These are phyloP conservation scores for Rutstroemia sp. DNA, from an alignment of 2,329 filamentous ascomycete species.

Conservation along the genomic window DNA sequence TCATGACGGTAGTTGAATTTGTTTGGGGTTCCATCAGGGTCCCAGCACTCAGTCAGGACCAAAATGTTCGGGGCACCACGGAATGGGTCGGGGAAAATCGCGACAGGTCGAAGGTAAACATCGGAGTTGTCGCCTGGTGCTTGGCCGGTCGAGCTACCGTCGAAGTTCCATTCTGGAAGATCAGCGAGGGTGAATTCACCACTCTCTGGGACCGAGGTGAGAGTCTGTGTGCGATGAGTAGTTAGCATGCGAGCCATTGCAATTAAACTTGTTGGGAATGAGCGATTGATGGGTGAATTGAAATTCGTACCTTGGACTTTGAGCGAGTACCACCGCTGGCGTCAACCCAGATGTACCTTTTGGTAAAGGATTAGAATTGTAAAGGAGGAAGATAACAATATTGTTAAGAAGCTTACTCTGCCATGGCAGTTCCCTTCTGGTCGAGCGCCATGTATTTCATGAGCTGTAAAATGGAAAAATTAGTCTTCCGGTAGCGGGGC, in stretches of 20 bases:
- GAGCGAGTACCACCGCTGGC: conserved; percentile 75
- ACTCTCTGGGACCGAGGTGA: conserved; percentile 47
- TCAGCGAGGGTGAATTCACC: conserved; percentile 44
- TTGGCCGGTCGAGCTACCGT: conserved; percentile 86
- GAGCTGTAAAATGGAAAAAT: conserved; percentile 50
- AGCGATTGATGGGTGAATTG: not conserved
- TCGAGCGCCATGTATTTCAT: conserved; percentile 86
- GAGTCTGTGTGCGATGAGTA: conserved; percentile 42
- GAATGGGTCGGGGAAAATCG: conserved; percentile 89
- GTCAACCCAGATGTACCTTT: conserved; percentile 85
- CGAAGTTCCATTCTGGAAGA: conserved; percentile 74
- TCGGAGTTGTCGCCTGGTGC: conserved; percentile 94
- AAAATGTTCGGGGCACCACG: conserved; percentile 84
- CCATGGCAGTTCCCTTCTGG: conserved; percentile 83
- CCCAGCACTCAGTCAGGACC: conserved; percentile 92
- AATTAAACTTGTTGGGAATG: conserved; percentile 12
- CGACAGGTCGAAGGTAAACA: conserved; percentile 88
- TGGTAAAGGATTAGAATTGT: conserved; percentile 6
- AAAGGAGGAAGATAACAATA: conserved; percentile 9
- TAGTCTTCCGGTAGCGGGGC: conserved; percentile 7
- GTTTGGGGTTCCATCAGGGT: conserved; percentile 89
- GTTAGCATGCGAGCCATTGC: too few relatives aligned
- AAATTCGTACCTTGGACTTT: conserved; percentile 80
- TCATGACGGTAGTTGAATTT: conserved; percentile 98
- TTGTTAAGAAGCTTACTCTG: conserved; percentile 80